Conservation (phyloP, 495 filamentous ascomycete species). For the Parathielavia hyrcaniae region DNA sequence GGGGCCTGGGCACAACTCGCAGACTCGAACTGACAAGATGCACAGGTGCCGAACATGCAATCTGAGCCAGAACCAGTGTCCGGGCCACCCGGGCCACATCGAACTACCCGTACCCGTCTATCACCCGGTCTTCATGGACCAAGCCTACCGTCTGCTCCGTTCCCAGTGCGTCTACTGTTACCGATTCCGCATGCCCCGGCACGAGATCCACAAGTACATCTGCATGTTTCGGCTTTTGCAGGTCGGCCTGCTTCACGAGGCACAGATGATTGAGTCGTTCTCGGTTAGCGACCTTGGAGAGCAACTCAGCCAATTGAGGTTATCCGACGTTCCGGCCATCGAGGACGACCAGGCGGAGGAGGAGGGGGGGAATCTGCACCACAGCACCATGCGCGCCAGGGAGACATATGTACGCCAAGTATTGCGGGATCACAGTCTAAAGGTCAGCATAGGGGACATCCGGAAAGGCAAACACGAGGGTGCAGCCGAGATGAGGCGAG, state of each 20-base stretch:
- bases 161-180: conserved; percentile 88
- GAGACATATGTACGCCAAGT: conserved; percentile 62
- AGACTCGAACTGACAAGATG: conserved; percentile 1
- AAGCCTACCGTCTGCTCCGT: conserved; percentile 72
- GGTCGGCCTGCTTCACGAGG: conserved; percentile 71
- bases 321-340: conserved; percentile 23
- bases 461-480: conserved; percentile 70
- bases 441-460: conserved; percentile 47
- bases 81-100: conserved; percentile 92
- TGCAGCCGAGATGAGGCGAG: conserved; percentile 65
- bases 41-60: conserved; percentile 85
- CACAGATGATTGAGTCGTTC: conserved; percentile 56
- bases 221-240: conserved; percentile 87
- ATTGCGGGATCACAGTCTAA: conserved; percentile 50
- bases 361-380: conserved; percentile 27
- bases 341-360: conserved; percentile 30
- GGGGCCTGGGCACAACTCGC: neutral
- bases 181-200: conserved; percentile 65
- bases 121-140: conserved; percentile 89
- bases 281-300: conserved; percentile 45
- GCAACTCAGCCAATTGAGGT: conserved; percentile 18
- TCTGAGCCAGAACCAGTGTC: conserved; percentile 68
- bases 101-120: conserved; percentile 89
- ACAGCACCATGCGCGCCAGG: conserved; percentile 55
- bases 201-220: conserved; percentile 63